Evolutionary conservation across 2,329 filamentous ascomycete species (phyloP).

Genomic region (Emergomyces pasteurianus): DNA sequence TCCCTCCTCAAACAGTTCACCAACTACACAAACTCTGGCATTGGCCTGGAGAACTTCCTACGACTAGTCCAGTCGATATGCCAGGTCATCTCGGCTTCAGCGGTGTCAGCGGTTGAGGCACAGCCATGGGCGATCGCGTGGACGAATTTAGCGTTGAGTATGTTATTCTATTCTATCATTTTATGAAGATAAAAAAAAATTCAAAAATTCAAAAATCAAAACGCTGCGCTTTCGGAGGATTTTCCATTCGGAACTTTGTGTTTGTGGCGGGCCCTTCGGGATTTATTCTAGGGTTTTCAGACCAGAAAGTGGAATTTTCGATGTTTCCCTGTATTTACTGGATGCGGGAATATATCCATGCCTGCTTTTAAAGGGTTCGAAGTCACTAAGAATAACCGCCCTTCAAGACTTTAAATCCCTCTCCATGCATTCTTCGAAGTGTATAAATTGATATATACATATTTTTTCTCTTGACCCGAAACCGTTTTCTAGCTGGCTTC

Average conservation of each 20-base stretch:
- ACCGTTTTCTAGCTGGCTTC: too few species aligned
- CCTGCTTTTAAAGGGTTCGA: neutral
- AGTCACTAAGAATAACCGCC: neutral
- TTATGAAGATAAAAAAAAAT: neutral
- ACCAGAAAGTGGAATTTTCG: too few species aligned
- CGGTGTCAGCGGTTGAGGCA: constrained; percentile 17
- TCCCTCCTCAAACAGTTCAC: constrained; percentile 15
- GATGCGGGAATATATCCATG: neutral
- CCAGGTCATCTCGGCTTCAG: constrained; percentile 21
- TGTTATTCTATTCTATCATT: constrained; percentile 7
- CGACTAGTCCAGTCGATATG: constrained; percentile 28
- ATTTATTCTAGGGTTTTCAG: neutral
- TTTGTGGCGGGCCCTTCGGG: too few species aligned
- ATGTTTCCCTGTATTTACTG: neutral
- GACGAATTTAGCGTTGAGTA: constrained; percentile 34
- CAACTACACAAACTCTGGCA: constrained; percentile 21
- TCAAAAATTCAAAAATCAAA: neutral
- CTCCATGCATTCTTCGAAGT: neutral
- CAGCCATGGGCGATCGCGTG: constrained; percentile 27
- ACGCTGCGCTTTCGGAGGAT: neutral
- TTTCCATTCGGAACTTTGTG: neutral
- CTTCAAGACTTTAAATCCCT: neutral
- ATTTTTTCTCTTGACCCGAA: too few species aligned
- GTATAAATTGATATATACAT: neutral
- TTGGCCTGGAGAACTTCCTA: constrained; percentile 29